phyloP scores from a whole-genome alignment of 2,329 filamentous ascomycete genomes.

The Paecilomyces formosus region DNA sequence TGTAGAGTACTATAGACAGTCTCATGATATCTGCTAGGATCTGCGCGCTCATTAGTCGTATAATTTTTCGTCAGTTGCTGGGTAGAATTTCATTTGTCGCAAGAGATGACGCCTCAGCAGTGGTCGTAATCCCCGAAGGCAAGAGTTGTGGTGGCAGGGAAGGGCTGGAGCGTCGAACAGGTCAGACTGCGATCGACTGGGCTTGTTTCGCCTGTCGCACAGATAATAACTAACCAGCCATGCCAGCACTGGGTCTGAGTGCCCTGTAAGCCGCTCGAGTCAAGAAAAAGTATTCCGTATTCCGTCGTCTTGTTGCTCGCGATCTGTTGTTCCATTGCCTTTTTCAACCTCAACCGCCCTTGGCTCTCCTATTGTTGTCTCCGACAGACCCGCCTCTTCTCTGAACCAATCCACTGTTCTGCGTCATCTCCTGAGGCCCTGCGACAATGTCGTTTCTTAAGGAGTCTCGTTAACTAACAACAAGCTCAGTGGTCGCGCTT shows the following conservation, averaged over 20 bases:
- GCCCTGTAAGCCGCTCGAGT: background rate
- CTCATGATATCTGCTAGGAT: background rate
- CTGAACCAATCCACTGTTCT: background rate
- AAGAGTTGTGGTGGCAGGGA: background rate
- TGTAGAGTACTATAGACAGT: background rate
- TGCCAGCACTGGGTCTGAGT: background rate
- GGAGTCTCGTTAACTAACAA: background rate
- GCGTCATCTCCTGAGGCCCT: background rate
- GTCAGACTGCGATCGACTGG: conserved; percentile 1
- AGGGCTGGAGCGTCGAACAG: background rate
- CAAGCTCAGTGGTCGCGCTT: background rate
- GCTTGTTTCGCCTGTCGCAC: background rate
- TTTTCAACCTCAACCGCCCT: background rate
- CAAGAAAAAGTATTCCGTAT: background rate
- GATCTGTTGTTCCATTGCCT: background rate
- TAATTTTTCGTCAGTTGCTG: no score
- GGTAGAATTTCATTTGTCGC: background rate
- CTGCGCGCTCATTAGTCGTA: no score
- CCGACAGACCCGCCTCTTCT: background rate
- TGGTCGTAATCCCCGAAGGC: background rate
- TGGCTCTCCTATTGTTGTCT: background rate
- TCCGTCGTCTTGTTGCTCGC: background rate
- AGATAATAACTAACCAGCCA: background rate
- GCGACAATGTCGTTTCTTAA: background rate
- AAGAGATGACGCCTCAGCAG: background rate